These are phyloP conservation scores for Melampsora americana DNA, from an alignment of 1,284 basidiomycete genomes.

Conservation along the genomic window DNA sequence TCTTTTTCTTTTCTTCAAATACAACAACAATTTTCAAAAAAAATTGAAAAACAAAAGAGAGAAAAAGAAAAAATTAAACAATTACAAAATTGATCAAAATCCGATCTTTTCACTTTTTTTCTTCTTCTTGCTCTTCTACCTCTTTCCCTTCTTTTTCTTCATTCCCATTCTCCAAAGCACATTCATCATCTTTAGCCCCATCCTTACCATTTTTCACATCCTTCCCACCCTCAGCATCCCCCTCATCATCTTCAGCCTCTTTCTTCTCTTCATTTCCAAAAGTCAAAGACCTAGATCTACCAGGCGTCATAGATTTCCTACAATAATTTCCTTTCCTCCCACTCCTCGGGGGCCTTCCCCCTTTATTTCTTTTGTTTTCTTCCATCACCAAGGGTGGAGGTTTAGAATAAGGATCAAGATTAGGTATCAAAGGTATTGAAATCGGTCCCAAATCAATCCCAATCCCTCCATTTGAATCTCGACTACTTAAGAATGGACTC, in stretches of 20 bases:
- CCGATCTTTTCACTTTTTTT: neutral
- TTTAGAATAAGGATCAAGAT: slow-evolving; percentile 13
- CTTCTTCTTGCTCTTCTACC: neutral
- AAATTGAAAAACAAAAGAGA: too few relatives aligned
- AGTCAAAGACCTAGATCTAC: neutral
- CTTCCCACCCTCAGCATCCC: neutral
- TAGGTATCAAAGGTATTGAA: slow-evolving; percentile 18
- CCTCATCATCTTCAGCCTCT: neutral
- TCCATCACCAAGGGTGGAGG: neutral
- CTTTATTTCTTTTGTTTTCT: neutral
- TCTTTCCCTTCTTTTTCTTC: neutral
- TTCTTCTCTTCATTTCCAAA: neutral
- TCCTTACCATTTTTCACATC: neutral
- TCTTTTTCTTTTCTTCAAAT: too few relatives aligned
- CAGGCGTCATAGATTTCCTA: too few relatives aligned
- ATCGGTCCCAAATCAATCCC: slow-evolving; percentile 17
- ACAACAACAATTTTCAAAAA: too few relatives aligned
- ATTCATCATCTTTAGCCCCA: neutral
- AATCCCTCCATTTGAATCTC: neutral
- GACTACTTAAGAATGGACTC: slow-evolving; percentile 72
- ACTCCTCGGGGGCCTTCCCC: neutral
- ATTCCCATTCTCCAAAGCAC: neutral
- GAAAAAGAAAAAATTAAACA: too few relatives aligned
- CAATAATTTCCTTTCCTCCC: neutral
- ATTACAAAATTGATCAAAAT: neutral